Evolutionary conservation across 2,329 filamentous ascomycete species (phyloP).

Genomic region (Ceratocystis albifundus): DNA sequence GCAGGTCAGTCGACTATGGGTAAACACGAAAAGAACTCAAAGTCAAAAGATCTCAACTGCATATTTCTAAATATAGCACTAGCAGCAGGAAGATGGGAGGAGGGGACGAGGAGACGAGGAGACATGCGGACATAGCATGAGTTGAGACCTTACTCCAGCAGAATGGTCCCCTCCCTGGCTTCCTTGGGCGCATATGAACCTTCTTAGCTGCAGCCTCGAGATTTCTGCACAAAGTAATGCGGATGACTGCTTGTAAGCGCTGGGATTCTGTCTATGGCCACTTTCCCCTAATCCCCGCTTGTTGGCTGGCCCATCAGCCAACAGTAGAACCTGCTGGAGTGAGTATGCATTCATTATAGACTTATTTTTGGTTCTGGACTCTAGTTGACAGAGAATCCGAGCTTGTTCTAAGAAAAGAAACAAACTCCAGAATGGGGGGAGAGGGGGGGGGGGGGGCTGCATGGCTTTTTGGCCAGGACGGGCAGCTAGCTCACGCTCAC

Average conservation of each 20-base stretch:
- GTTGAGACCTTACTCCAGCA: background rate
- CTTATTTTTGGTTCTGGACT: too few relatives aligned
- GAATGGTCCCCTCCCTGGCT: background rate
- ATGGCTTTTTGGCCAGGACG: background rate
- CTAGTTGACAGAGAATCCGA: background rate
- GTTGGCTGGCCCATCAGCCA: too few relatives aligned
- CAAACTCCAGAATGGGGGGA: background rate
- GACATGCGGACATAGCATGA: background rate
- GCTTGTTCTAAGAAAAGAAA: constrained; percentile 3
- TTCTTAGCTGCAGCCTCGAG: background rate
- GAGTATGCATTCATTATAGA: too few relatives aligned
- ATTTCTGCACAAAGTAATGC: background rate
- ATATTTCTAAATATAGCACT: background rate
- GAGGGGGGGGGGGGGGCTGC: too few relatives aligned
- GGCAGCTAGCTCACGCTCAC: background rate
- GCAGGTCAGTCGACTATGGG: background rate
- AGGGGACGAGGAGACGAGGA: too few relatives aligned
- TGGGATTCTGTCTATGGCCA: background rate
- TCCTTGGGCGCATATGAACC: background rate
- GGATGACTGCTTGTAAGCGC: constrained; percentile 15
- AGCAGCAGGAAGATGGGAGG: background rate
- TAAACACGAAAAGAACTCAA: background rate
- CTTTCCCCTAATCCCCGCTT: too few relatives aligned
- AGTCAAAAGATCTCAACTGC: background rate
- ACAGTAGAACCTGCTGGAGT: too few relatives aligned